Evolutionary conservation across 1,139 yeast species (phyloP), one percentile per base, ranked within the genome.

Genomic region (Kurtzmaniella natalensis): DNA sequence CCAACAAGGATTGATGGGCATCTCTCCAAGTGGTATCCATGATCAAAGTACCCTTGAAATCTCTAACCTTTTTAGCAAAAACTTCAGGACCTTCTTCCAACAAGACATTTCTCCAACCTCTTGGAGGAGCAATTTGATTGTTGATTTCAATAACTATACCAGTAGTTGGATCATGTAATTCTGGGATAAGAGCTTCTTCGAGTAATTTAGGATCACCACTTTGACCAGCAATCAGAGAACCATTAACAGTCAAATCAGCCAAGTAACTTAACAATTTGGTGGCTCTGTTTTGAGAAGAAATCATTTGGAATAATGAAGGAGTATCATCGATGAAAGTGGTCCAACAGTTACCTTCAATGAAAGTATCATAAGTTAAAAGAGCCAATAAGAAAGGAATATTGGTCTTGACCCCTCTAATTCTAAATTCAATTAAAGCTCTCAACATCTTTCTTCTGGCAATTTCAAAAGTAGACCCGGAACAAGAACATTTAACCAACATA

Each of bases 21-120:
- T 92, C 99, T 78, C 99, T 86, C 99, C 99, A 92, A 11, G 99
- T 92, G 36, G 99, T 92, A 60, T 92, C 99, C 84, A 94, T 94
- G 50, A 92, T 66, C 59, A 92, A 72, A 45, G 95, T 81, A 51
- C 98, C 98, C 37, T 86, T 70, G 63, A 80, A 81, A 19, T 67
- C 60, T 60, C 97, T 80, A 41, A 94, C 94, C 52, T 86, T 81
- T 62, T 80, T 72, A 46, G 96, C 95, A 58, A 92, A 92, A 17
- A 69, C 84, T 35, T 74, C 94, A 27, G 98, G 95, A 33, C 98
- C 98, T 48, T 83, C 72, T 47, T 78, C 80, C 43, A 88, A 65
- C 40, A 92, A 68, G 18, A 88, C 78, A 51, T 88, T 81, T 72
- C 97, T 83, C 95, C 96, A 89, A 36, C 98, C 97, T 43, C 74